Percentiles rank a stretch among this genome's conserved stretches.
phyloP scores from a whole-genome alignment of 768 basidiomycete species.

The Crucibulum laeve region DNA sequence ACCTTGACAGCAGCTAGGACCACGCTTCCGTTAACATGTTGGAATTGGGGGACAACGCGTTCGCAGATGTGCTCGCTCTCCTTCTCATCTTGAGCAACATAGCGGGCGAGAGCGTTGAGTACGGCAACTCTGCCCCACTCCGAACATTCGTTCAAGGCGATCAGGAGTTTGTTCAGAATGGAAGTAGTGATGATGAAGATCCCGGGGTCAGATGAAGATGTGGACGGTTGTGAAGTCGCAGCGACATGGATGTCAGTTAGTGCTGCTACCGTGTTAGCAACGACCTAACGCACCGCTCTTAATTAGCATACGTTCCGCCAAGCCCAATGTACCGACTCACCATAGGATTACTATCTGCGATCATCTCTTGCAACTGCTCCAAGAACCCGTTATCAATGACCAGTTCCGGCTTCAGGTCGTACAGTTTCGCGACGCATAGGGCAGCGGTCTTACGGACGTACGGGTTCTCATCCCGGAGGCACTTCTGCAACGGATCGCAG shows the following conservation, averaged over 20 bases:
- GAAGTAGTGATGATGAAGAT: conserved; percentile 80
- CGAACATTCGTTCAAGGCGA: conserved; percentile 96
- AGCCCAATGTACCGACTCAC: conserved; percentile 38
- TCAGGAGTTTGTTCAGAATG: conserved; percentile 84
- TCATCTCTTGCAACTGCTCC: conserved; percentile 85
- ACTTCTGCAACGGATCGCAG: conserved; percentile 90
- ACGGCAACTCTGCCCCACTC: conserved; percentile 99
- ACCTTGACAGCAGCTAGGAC: conserved; percentile 97
- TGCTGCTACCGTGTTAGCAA: conserved; percentile 93
- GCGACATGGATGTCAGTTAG: conserved; percentile 87
- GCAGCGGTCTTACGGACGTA: conserved; percentile 99
- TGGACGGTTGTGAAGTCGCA: conserved; percentile 52
- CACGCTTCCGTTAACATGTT: conserved; percentile 94
- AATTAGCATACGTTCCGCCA: not conserved
- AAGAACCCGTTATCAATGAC: conserved; percentile 95
- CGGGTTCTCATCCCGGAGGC: conserved; percentile 91
- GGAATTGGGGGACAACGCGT: conserved; percentile 96
- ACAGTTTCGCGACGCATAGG: conserved; percentile 94
- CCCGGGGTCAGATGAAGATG: conserved; percentile 54
- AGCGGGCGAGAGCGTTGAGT: conserved; percentile 80
- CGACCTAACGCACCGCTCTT: conserved; percentile 58
- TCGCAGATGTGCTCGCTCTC: conserved; percentile 99
- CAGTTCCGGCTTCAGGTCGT: conserved; percentile 93
- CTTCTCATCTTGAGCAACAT: conserved; percentile 80
- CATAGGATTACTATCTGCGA: conserved; percentile 96